Evolutionary conservation across 1,284 basidiomycete genomes (phyloP), one percentile per base, ranked within the genome.

Genomic region (Cutaneotrichosporon sp.): DNA sequence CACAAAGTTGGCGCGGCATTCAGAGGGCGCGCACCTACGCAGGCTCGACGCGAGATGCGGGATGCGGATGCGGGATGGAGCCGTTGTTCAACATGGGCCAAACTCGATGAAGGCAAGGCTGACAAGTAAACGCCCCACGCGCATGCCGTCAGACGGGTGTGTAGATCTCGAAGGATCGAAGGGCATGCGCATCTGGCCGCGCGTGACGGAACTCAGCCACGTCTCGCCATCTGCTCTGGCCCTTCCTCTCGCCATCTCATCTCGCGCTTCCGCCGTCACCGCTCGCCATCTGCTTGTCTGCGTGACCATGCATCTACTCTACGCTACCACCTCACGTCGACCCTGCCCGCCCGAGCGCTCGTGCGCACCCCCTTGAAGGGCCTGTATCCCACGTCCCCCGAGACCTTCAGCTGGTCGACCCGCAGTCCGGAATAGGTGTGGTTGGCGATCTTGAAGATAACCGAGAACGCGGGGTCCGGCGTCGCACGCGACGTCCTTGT

Each of bases 371-470:
- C 81, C 78, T 93, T 95, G 82, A 91, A 94, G 16, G 87, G 80
- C 60, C 80, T 76, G 71, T 83, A 82, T 59, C 72, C 79, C 7
- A 78, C 76, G 42, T 80, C 78, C 3, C 89, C 87, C 0, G 85
- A 85, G n/a, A 97, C 81, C 73, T 88, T 91, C 59, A 97, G 84
- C 68, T 92, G 88, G 64, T 92, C 90, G 3, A 97, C 88, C 66
- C 89, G 90, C 56, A 97, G 81, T 9, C 87, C 84, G 2, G 91
- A 92, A 74, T 89, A 90, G 42, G 87, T 87, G 72, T 89, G 83
- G 47, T 88, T 85, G 24, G 87, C 83, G 34, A 93, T 84, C 46
- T 86, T 84, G 78, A 91, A 97, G 10, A 80, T 80, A 34, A 92
- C 82, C 56, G 85, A 84, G 61, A 95, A 83, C 0, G 90, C 87